phyloP scores from a whole-genome alignment of 805 yeast genomes.

The Cephaloascus fragrans region DNA sequence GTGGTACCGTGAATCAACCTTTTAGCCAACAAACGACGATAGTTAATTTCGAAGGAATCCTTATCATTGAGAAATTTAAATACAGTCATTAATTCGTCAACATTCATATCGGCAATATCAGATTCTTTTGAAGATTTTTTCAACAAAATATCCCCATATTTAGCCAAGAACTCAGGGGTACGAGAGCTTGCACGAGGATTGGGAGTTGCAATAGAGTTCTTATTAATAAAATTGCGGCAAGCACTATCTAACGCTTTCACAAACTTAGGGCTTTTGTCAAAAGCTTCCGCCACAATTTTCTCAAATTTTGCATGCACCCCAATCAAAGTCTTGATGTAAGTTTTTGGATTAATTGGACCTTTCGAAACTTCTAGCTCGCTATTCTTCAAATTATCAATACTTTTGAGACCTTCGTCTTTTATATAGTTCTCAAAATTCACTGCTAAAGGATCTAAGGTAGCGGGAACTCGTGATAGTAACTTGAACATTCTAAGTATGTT shows the following conservation, averaged over 20 bases:
- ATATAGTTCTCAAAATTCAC: conserved; percentile 65
- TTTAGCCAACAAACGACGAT: conserved; percentile 80
- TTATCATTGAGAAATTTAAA: conserved; percentile 87
- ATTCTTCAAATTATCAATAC: conserved; percentile 45
- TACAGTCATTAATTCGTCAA: conserved; percentile 78
- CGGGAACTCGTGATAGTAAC: conserved; percentile 68
- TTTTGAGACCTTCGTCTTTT: conserved; percentile 48
- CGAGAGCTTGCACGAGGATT: conserved; percentile 51
- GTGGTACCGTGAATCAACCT: conserved; percentile 84
- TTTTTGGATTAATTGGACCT: conserved; percentile 55
- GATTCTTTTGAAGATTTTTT: conserved; percentile 64
- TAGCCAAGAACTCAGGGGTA: conserved; percentile 88
- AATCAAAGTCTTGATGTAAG: conserved; percentile 70
- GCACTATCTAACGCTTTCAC: conserved; percentile 86
- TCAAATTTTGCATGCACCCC: conserved; percentile 60
- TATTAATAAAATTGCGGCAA: conserved; percentile 75
- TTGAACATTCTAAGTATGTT: conserved; percentile 74
- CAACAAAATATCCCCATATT: conserved; percentile 76
- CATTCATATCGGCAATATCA: conserved; percentile 65
- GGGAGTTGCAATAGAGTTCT: conserved; percentile 70
- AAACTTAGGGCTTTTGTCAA: conserved; percentile 66
- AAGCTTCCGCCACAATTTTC: conserved; percentile 53
- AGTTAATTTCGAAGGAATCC: conserved; percentile 90
- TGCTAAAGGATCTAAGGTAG: conserved; percentile 72
- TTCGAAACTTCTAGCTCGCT: conserved; percentile 7